Evolutionary conservation across 2,329 filamentous ascomycete genomes (phyloP), one percentile per base, ranked within the genome.

Genomic region (Penicillium thymicola): DNA sequence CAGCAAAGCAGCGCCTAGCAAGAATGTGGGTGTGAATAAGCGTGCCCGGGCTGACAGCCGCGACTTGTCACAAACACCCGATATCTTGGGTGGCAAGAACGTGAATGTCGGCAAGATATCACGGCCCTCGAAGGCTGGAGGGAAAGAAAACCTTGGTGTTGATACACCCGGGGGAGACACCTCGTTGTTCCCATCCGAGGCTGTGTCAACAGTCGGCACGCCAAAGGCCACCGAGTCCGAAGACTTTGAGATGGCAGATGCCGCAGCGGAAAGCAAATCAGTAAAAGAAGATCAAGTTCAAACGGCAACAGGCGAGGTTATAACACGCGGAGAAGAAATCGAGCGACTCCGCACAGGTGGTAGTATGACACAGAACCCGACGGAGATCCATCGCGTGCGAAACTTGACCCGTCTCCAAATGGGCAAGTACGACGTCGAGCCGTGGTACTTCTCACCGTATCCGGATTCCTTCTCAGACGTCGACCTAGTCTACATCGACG

Each of bases 391-490:
- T 25, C 89, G 95, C 51, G 96, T 99, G 54, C 88, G 94, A 68
- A 99, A 99, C 71, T 86, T 99, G 63, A 90, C 90, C 53, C 92
- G 89, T 64, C 88, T 99, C 4, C 93, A 97, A 72, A 97, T 99
- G 81, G 95, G 94, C 43, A 86, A 88, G 65, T 89, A 87, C 71
- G 91, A 97, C 67, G 85, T 99, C 42, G 95, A 96, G 72, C 94
- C 94, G 0, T 99, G 94, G 94, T 99, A 99, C 75, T 99, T 99
- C 78, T 96, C 92, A 5, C 94, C 94, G 0, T 99, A 99, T 68
- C 94, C 94, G 0, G 89, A 95, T 69, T 81, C 87, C 2, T 97
- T 96, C 72, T 88, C 88, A 23, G 89, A 94, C 65, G 89, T 89
- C 65, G 94, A 99, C 65, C 82, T 94, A 62, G 90, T 97, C 63